These are phyloP conservation scores for Quercus bicolor DNA, from an alignment of 306 rosid species.

Conservation along the genomic window DNA sequence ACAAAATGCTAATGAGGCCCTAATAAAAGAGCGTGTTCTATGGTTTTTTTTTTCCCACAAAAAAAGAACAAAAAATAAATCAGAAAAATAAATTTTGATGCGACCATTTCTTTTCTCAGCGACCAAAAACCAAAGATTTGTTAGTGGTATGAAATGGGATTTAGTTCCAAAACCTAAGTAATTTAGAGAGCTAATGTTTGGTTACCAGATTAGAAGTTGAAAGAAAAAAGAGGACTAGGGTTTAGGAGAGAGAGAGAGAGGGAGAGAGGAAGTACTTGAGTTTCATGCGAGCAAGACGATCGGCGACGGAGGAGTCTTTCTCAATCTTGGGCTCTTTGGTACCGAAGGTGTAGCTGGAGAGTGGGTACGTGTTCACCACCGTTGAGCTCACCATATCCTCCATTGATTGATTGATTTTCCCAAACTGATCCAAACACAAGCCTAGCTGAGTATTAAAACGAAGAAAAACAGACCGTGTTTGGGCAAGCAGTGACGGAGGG, in stretches of 20 bases:
- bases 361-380: slow-evolving; percentile 88
- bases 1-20: neutral
- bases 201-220: no score
- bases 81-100: neutral
- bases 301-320: slow-evolving; percentile 97
- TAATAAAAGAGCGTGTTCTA: neutral
- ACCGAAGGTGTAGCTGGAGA: slow-evolving; percentile 93
- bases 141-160: no score
- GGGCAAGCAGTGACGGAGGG: no score
- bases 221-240: neutral
- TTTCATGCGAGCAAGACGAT: slow-evolving; percentile 99
- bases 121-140: neutral
- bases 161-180: neutral
- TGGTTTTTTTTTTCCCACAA: neutral
- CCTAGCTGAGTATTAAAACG: no score
- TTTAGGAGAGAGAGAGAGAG: no score
- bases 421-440: no score
- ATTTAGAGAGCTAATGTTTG: no score
- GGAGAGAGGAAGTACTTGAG: slow-evolving; percentile 52
- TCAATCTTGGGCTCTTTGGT: slow-evolving; percentile 98
- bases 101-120: neutral
- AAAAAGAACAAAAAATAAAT: no score
- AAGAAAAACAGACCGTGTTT: no score
- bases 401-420: no score
- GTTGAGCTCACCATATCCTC: slow-evolving; percentile 57